A percentile compares a stretch with the other conserved stretches of the same genome.
phyloP scores from a whole-genome alignment of 306 rosid species.

The Trichosanthes cucumerina region DNA sequence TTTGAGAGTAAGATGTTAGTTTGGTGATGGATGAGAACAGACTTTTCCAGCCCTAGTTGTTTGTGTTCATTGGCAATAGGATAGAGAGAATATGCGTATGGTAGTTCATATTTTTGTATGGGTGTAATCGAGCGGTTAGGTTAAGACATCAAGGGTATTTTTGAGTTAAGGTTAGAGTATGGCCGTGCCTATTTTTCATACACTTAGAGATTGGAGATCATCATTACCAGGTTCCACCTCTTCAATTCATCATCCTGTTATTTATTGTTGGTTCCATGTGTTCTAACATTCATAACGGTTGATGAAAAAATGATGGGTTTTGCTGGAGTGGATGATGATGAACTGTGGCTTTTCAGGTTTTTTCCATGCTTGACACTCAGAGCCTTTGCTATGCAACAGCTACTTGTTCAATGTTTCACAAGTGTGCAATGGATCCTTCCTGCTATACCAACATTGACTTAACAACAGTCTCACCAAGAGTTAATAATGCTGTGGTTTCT shows the following conservation, averaged over 20 bases:
- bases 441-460: conserved; percentile 84
- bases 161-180: not conserved
- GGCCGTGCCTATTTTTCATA: not conserved
- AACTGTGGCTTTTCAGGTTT: conserved; percentile 44
- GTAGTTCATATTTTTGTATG: not conserved
- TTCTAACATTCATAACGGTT: not conserved
- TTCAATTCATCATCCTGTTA: not conserved
- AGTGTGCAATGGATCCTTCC: conserved; percentile 84
- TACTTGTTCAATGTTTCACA: conserved; percentile 75
- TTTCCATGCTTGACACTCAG: conserved; percentile 87
- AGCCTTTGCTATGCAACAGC: conserved; percentile 84
- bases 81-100: not conserved
- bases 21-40: not conserved
- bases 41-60: not conserved
- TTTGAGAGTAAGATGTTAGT: not conserved
- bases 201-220: not conserved
- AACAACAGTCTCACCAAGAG: conserved; percentile 70
- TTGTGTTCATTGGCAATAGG: not conserved
- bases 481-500: conserved; percentile 90
- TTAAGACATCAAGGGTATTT: not conserved
- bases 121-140: not conserved
- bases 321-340: conserved; percentile 15
- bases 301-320: conserved; percentile 1
- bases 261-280: not conserved
- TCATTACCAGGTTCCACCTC: not conserved